Conservation (phyloP, 2,329 filamentous ascomycete genomes). For the Sclerotinia glacialis region DNA sequence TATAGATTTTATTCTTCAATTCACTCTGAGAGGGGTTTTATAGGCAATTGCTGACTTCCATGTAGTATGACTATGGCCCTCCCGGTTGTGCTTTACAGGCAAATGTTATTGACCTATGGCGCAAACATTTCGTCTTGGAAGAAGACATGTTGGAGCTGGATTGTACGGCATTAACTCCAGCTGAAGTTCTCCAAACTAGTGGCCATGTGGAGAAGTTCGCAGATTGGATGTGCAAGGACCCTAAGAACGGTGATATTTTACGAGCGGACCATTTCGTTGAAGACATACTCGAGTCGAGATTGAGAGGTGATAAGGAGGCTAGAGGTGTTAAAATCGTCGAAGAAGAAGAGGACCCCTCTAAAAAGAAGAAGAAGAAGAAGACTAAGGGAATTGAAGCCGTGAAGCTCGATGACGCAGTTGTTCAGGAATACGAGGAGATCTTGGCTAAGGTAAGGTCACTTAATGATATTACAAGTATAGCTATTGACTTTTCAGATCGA, state of each 20-base stretch:
- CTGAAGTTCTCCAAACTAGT: conserved; percentile 90
- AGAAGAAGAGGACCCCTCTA: conserved; percentile 66
- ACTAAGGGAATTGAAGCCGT: conserved; percentile 70
- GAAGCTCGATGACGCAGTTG: conserved; percentile 81
- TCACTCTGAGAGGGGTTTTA: not conserved
- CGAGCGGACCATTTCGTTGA: conserved; percentile 95
- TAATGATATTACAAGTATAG: not conserved
- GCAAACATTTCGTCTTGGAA: conserved; percentile 71
- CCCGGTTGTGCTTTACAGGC: conserved; percentile 67
- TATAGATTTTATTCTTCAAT: not conserved
- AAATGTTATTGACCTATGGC: conserved; percentile 69
- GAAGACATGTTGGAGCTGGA: conserved; percentile 75
- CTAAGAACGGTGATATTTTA: conserved; percentile 94
- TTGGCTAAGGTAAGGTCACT: conserved; percentile 60
- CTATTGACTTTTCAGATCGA: conserved; percentile 60
- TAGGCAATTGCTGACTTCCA: not conserved
- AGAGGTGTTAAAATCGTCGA: conserved; percentile 78
- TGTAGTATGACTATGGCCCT: conserved; percentile 24
- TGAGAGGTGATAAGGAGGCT: conserved; percentile 90
- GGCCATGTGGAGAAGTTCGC: conserved; percentile 94
- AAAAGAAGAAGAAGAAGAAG: conserved; percentile 96
- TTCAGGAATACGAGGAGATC: conserved; percentile 86
- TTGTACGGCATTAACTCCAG: conserved; percentile 88
- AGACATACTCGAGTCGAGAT: conserved; percentile 79
- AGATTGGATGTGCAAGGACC: conserved; percentile 99